Base-by-base conservation (phyloP, 2,329 filamentous ascomycete genomes). In the Dothistroma pini region DNA sequence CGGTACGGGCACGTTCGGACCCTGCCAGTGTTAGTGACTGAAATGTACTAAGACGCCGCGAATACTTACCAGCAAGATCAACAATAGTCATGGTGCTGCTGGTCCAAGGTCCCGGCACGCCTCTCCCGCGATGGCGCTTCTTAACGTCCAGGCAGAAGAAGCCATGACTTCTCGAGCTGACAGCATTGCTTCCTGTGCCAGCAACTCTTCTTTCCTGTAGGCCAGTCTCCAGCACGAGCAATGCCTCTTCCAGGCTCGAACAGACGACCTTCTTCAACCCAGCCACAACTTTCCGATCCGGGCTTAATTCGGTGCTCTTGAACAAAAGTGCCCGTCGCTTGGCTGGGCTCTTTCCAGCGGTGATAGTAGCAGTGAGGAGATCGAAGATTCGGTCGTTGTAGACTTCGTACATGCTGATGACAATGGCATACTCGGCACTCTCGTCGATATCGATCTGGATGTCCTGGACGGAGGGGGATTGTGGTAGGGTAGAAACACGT, bases 361-460 rank as follows among this genome's bases (percentile, higher is more conserved):
- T 83, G 22, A 81, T 76, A 2, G 84, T 83, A 0, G 82, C 80
- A 0, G 89, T 89, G 0, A 99, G 81, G 0, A 99, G 85, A 71
- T 99, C 95, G 74, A 96, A 97, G 67, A 99, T 97, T 38, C 93
- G 88, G 77, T 99, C 93, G 72, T 99, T 99, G 79, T 99, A 97
- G 1, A 99, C 93, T 75, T 99, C 95, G 76, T 97, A 97, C 93
- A 99, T 99, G 57, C 92, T 96, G 22, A 99, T 83, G 11, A 99
- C 80, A 57, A 99, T 86, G 4, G 89, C 89, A 69, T 97, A 97
- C 68, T 96, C 91, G 58, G 88, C 85, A 21, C 84, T 83, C 0
- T 82, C 80, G 63, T 93, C 89, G 53, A 86, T 80, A 0, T 85
- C 81, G 0, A 96, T 81, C 4, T 83, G 79, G 49, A 96, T 80